These are phyloP conservation scores for Fusarium bactridioides DNA, from an alignment of 2,329 filamentous ascomycete species.

Conservation along the genomic window DNA sequence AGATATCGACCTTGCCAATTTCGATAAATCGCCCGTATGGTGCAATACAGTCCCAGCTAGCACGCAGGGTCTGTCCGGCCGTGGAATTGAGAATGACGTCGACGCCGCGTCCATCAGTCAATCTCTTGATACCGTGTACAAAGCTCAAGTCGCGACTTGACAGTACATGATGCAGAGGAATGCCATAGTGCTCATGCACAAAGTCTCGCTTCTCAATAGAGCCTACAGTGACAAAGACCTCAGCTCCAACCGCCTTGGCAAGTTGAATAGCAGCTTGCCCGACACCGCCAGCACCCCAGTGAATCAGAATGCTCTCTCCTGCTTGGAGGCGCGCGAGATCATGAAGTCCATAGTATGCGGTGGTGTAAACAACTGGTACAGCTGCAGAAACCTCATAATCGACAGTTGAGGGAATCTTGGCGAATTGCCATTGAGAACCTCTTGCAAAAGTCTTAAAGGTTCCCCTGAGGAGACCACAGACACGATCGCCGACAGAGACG, in stretches of 20 bases:
- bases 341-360: conserved; percentile 29
- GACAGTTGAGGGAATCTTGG: conserved; percentile 15
- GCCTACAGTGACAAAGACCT: conserved; percentile 47
- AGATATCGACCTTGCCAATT: conserved; percentile 46
- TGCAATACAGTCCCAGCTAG: conserved; percentile 46
- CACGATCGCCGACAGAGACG: neutral
- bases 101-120: conserved; percentile 41
- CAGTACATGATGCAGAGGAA: conserved; percentile 44
- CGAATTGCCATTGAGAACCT: neutral
- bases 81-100: conserved; percentile 46
- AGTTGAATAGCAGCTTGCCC: conserved; percentile 46
- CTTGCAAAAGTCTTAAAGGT: neutral
- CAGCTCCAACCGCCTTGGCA: conserved; percentile 33
- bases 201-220: conserved; percentile 43
- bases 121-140: neutral
- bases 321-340: conserved; percentile 20
- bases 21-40: conserved; percentile 46
- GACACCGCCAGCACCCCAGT: conserved; percentile 32
- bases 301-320: conserved; percentile 45
- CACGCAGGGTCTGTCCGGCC: conserved; percentile 41
- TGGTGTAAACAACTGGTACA: conserved; percentile 27
- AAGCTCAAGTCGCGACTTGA: neutral
- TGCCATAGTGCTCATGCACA: conserved; percentile 39
- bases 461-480: neutral
- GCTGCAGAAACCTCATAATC: conserved; percentile 12